Percentiles rank a stretch among this genome's conserved stretches.
phyloP scores from a whole-genome alignment of 106 monocot species.

The Gastrodia elata region DNA sequence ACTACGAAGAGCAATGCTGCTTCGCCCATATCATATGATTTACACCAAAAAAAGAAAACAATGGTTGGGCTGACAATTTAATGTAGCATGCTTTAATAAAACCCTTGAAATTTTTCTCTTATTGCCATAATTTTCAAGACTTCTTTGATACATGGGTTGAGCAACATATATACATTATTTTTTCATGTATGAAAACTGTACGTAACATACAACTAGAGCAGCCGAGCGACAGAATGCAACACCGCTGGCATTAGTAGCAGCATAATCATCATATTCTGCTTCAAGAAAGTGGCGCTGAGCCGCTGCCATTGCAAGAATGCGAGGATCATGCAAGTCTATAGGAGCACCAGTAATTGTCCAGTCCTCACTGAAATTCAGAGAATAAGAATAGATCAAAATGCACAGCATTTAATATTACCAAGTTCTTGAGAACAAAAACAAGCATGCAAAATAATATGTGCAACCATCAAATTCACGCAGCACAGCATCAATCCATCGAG shows the following conservation, averaged over 20 bases:
- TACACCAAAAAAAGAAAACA: not conserved
- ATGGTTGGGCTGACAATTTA: too few species aligned
- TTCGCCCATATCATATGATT: not conserved
- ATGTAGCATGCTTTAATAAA: too few species aligned
- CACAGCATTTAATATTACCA: not conserved
- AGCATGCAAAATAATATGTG: not conserved
- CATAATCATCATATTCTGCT: conserved; percentile 80
- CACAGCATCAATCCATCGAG: not conserved
- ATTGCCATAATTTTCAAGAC: too few species aligned
- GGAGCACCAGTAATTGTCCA: conserved; percentile 67
- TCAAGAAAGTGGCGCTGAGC: conserved; percentile 69
- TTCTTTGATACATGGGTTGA: too few species aligned
- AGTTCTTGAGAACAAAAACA: not conserved
- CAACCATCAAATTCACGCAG: not conserved
- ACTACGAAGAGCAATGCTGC: not conserved
- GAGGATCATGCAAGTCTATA: conserved; percentile 59
- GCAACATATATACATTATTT: too few species aligned
- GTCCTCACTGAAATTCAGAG: conserved; percentile 29
- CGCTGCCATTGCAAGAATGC: conserved; percentile 66
- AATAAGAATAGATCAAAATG: not conserved
- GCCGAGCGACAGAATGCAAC: conserved; percentile 78
- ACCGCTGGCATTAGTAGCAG: conserved; percentile 69
- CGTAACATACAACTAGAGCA: conserved; percentile 56
- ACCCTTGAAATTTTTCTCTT: too few species aligned
- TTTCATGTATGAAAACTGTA: not conserved